Evolutionary conservation across 169 alveolate species (phyloP).

Genomic region (Cytauxzoon felis): DNA sequence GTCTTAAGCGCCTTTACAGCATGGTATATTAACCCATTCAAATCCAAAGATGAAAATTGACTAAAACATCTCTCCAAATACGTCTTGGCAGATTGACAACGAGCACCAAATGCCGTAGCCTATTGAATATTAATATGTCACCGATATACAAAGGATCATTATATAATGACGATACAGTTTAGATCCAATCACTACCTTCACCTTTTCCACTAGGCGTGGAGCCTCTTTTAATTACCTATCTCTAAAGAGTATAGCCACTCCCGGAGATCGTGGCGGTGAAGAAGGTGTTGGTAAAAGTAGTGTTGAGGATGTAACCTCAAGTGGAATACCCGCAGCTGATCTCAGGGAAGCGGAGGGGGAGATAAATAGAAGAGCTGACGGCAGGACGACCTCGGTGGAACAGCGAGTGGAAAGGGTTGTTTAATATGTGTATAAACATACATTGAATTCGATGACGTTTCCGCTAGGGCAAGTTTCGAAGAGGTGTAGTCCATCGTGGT

Average conservation of each 20-base stretch:
- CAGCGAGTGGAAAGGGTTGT: background rate
- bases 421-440: background rate
- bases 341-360: too few species aligned
- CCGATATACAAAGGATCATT: background rate
- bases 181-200: too few species aligned
- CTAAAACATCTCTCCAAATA: constrained; percentile 91
- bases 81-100: constrained; percentile 96
- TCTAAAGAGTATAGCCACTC: too few species aligned
- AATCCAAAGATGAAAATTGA: constrained; percentile 72
- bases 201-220: too few species aligned
- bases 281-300: too few species aligned
- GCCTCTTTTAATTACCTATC: too few species aligned
- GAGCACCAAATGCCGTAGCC: constrained; percentile 95
- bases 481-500: constrained; percentile 89
- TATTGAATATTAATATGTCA: constrained; percentile 18
- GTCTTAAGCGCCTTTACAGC: constrained; percentile 87
- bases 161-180: background rate
- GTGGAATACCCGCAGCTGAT: too few species aligned
- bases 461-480: constrained; percentile 96
- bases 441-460: constrained; percentile 90
- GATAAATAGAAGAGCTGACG: too few species aligned
- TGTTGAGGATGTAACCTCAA: too few species aligned
- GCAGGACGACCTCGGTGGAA: too few species aligned
- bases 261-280: too few species aligned
- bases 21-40: constrained; percentile 79